Evolutionary conservation across 768 basidiomycete species (phyloP).

Genomic region (Suillus weaverae): DNA sequence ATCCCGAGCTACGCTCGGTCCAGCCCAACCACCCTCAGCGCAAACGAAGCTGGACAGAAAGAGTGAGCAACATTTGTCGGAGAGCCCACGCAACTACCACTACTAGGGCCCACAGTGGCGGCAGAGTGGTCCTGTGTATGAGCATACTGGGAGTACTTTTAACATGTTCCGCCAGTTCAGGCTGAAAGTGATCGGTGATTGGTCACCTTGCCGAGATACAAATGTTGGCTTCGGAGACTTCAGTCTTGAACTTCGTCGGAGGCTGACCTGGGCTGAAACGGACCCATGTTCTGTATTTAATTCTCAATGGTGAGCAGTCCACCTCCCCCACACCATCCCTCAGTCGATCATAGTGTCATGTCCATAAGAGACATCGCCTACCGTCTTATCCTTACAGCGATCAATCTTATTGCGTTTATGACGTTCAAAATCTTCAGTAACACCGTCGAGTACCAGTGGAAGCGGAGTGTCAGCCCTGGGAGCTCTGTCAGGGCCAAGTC

Average conservation of each 20-base stretch:
- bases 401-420: background rate
- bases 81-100: too few species aligned
- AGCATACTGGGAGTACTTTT: too few species aligned
- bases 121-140: too few species aligned
- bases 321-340: background rate
- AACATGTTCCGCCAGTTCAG: too few species aligned
- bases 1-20: too few species aligned
- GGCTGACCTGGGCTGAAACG: constrained; percentile 2
- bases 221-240: background rate
- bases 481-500: background rate
- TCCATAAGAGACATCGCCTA: background rate
- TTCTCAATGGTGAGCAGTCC: background rate
- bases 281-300: background rate
- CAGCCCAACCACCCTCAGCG: too few species aligned
- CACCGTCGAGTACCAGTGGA: background rate
- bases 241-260: background rate
- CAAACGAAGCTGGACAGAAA: too few species aligned
- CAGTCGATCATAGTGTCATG: background rate
- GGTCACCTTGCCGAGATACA: background rate
- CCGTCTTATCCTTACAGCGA: background rate
- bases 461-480: background rate
- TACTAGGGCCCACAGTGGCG: too few species aligned
- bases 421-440: background rate
- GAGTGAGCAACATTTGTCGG: too few species aligned
- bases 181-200: background rate